Base-by-base conservation (phyloP, 192 early-diverging fungal species). In the Funneliformis geosporum region DNA sequence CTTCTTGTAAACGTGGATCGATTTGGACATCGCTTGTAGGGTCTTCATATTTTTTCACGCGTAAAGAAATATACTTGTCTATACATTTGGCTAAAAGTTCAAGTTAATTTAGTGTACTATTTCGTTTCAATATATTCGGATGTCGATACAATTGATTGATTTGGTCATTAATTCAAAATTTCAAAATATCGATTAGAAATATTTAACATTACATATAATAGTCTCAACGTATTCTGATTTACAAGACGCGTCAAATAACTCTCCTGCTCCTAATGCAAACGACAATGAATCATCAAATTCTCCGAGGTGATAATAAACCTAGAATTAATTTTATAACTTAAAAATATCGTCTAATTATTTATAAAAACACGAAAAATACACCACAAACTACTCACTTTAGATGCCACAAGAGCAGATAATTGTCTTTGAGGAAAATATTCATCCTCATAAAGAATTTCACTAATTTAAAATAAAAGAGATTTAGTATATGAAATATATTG, bases 241-340 rank as follows among this genome's bases (percentile, higher is more conserved):
- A 21, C 90, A 89, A 8, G 89, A 82, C 28, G 94, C 85, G 79
- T 98, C 93, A 87, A 99, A 97, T 27, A 95, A 86, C 72, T 94
- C 83, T 28, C 94, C 98, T 8, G 98, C 96, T 28, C 96, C 95
- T 25, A 99, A 86, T 8, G 98, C 98, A 92, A 98, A 99, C 61
- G 87, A 88, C 76, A 99, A 84, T 11, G 98, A 97, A 64, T 99
- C 96, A 67, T 99, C 95, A 79, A 94, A 94, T 80, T 97, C 97
- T 47, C 96, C 97, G 47, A 99, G 87, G 80, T 99, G 95, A 79
- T 96, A 99, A 87, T 98, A 98, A 5, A 99, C 95, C 95, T 95
- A 68, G 2, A 70, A 61, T 46, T 75, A 27, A 28, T 40, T 39
- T 21, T 11, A 78, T 38, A 27, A 10, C 11, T 79, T 18, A 14